phyloP scores from a whole-genome alignment of 345 rosid genomes.

The Eutrema japonicum region DNA sequence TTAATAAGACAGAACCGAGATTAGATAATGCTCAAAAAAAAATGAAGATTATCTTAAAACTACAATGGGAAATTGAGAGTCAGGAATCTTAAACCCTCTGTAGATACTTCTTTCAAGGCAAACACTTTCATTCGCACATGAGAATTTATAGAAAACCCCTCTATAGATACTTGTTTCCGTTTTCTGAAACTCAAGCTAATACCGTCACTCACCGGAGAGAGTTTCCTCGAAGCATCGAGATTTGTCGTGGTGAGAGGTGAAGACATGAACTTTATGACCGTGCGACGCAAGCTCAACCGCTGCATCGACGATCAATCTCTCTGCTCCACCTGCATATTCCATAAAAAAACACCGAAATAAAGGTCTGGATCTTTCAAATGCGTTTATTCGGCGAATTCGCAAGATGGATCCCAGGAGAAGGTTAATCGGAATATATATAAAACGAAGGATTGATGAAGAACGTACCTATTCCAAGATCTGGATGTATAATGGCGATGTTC shows the following conservation, averaged over 20 bases:
- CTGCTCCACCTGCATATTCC: constrained; percentile 77
- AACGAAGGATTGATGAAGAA: background rate
- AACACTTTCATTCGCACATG: no score
- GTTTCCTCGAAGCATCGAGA: constrained; percentile 94
- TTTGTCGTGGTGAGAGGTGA: constrained; percentile 88
- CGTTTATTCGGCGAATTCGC: background rate
- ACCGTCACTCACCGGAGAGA: constrained; percentile 54
- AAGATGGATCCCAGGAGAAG: constrained; percentile 21
- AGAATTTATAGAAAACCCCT: constrained; percentile 4
- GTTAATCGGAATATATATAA: background rate
- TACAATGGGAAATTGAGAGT: background rate
- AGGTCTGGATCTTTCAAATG: constrained; percentile 9
- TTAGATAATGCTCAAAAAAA: background rate
- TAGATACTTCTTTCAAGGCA: background rate
- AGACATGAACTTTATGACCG: constrained; percentile 84
- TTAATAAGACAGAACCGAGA: background rate
- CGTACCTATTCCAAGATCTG: constrained; percentile 89
- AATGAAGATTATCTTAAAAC: constrained; percentile 5
- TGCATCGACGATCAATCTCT: constrained; percentile 92
- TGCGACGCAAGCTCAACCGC: constrained; percentile 80
- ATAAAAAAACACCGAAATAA: background rate
- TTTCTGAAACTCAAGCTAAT: constrained; percentile 8
- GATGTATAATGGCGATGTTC: constrained; percentile 79
- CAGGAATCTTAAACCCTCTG: background rate
- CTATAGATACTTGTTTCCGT: no score